Evolutionary conservation across 768 basidiomycete species (phyloP), one percentile per base, ranked within the genome.

Genomic region (Tricholoma matsutake): DNA sequence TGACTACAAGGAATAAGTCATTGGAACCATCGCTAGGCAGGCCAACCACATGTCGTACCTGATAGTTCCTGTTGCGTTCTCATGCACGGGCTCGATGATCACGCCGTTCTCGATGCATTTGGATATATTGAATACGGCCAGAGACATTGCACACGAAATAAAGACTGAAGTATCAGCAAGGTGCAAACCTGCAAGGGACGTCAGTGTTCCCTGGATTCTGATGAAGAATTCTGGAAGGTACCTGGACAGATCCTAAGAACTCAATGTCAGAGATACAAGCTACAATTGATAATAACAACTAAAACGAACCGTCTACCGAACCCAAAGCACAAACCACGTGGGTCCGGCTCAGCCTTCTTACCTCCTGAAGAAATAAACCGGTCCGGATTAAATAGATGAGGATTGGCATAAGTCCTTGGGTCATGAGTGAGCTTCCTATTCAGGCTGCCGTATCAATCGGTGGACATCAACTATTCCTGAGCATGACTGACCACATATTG

Each of bases 321-420:
- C 6, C 88, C 88, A 72, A 89, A 91, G 65, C 83, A 86, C 52
- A 86, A 68, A 53, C 78, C 78, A 58, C 83, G 83, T 61, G 87
- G 85, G 70, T 88, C 86, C 18, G 66, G 69, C 66, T 87, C 83
- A 31, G 79, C 79, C 47, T 71, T 63, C 53, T 71, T 73, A 56
- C 70, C 75, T 61, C 75, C 78, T 18, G 71, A 73, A 68, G 76
- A 72, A 32, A 88, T 74, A 71, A 83, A 88, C 31, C 87, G 82
- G 56, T 84, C 84, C 20, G 87, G 87, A 49, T 79, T 80, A 68
- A 88, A 89, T 56, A 69, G 67, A 61, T 80, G 73, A 3, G 87
- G 86, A 47, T 84, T 75, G 35, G 74, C 66, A 69, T 88, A 88
- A 28, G 72, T 77, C 61, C 74, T 73, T 32, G 82, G 76, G 66